Base-by-base conservation (phyloP, 2,329 filamentous ascomycete species). In the Chrysosporium keratinophilum region DNA sequence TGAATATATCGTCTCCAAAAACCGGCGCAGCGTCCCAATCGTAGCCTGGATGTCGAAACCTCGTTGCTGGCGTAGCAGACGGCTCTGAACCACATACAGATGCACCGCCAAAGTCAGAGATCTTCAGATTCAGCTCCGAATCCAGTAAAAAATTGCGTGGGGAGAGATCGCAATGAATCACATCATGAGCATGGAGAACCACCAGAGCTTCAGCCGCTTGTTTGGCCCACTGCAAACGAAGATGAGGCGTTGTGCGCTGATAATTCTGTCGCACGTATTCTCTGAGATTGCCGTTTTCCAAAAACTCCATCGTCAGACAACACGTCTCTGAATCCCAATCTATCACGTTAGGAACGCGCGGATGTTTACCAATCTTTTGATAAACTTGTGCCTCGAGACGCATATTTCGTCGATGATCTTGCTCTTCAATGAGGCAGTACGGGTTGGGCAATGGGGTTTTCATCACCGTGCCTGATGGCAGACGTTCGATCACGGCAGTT, bases 71-170 rank as follows among this genome's bases (percentile, higher is more conserved):
- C 7, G 50, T 54, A 49, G 60, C 53, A 19, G 57, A 56, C 28
- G 57, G 59, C 11, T 61, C 56, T 34, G 58, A 59, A 28, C 60
- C 59, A 35, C 19, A 46, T n/a, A 61, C 37, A 34, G 60, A 62
- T 41, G 58, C 52, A 33, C 59, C 59, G 15, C 53, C 59, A 54
- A 63, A 62, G 35, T 62, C 60, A 33, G 55, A 52, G 41, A 62
- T 57, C 31, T 60, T 59, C 35, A 62, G 12, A 45, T 62, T 56
- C 5, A 63, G 56, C 41, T 59, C 41, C 10, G 39, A 52, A 44
- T 63, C 59, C 12, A 63, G 56, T 47, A 63, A 54, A 17, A 61
- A 59, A 51, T 62, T 63, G 10, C 57, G 47, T 43, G 57, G 58
- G 35, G 56, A 57, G 40, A 62, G 54, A 53, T 62, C 60, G 35